These are phyloP conservation scores for Mycena vulgaris DNA, from an alignment of 768 basidiomycete species.

Conservation along the genomic window DNA sequence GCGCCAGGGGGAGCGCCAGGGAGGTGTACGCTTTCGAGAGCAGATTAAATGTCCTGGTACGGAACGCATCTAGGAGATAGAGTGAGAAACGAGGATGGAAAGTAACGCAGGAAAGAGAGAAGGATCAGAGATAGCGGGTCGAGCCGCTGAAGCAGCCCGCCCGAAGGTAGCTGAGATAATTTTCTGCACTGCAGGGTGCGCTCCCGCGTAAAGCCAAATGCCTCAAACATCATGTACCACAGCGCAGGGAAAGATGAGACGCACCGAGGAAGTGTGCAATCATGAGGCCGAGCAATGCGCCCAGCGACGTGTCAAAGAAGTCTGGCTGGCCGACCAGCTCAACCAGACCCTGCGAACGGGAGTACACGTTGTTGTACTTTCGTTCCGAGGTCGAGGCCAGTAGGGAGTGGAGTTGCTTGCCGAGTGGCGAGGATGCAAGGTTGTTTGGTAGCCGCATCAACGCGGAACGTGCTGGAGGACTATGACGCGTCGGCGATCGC, in stretches of 20 bases:
- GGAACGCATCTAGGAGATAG: slow-evolving; percentile 66
- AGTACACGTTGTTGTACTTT: slow-evolving; percentile 70
- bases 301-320: slow-evolving; percentile 64
- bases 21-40: slow-evolving; percentile 78
- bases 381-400: slow-evolving; percentile 68
- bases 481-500: slow-evolving; percentile 44
- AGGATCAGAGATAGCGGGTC: slow-evolving; percentile 53
- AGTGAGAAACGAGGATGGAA: slow-evolving; percentile 3
- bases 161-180: slow-evolving; percentile 94
- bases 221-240: slow-evolving; percentile 42
- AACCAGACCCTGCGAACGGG: slow-evolving; percentile 59
- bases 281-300: slow-evolving; percentile 60
- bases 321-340: slow-evolving; percentile 59
- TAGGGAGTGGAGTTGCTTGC: slow-evolving; percentile 63
- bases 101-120: not conserved
- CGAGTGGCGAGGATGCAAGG: slow-evolving; percentile 60
- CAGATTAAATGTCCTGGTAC: slow-evolving; percentile 67
- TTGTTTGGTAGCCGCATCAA: slow-evolving; percentile 69
- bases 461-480: slow-evolving; percentile 73
- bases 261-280: slow-evolving; percentile 67
- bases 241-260: slow-evolving; percentile 36
- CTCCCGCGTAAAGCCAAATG: slow-evolving; percentile 58
- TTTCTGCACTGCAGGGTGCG: slow-evolving; percentile 84
- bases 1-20: slow-evolving; percentile 67
- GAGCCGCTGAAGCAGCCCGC: slow-evolving; percentile 38